Evolutionary conservation across 139 green algal genomes (phyloP).

Genomic region (Pseudopediastrum boryanum): DNA sequence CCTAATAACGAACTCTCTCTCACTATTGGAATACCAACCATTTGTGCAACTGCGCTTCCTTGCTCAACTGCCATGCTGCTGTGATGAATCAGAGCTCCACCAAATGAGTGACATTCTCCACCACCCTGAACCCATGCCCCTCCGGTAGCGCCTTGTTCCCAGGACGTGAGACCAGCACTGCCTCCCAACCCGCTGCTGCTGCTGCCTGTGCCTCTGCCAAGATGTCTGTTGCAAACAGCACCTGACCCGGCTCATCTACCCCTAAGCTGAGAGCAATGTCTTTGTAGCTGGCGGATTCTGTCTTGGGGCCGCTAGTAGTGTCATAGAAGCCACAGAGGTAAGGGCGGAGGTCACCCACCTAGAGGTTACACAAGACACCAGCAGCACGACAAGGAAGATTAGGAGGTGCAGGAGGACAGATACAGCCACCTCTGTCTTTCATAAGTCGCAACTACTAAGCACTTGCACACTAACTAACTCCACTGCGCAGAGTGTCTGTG

Average conservation of each 20-base stretch:
- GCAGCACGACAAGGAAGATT: too few relatives aligned
- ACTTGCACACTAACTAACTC: too few relatives aligned
- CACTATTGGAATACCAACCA: too few relatives aligned
- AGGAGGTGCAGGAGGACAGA: too few relatives aligned
- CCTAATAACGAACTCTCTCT: too few relatives aligned
- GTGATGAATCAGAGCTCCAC: slow-evolving; percentile 39
- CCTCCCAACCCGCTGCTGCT: slow-evolving; percentile 74
- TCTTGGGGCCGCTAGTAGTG: slow-evolving; percentile 85
- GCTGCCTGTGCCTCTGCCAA: slow-evolving; percentile 84
- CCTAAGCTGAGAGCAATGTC: slow-evolving; percentile 89
- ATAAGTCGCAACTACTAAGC: too few relatives aligned
- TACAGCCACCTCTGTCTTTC: too few relatives aligned
- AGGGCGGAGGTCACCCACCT: slow-evolving; percentile 84
- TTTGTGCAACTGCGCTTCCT: background rate
- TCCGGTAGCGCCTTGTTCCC: slow-evolving; percentile 80
- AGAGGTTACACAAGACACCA: too few relatives aligned
- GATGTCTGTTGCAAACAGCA: slow-evolving; percentile 92
- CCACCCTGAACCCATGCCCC: slow-evolving; percentile 60
- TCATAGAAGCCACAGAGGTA: slow-evolving; percentile 96
- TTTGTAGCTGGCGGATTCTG: slow-evolving; percentile 69
- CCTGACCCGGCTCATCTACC: slow-evolving; percentile 46
- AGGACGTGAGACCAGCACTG: slow-evolving; percentile 73
- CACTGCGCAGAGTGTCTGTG: too few relatives aligned
- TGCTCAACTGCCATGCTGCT: too few relatives aligned
- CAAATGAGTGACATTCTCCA: slow-evolving; percentile 61